phyloP scores from a whole-genome alignment of 192 early-diverging fungal genomes.

The Paraglomus occultum region DNA sequence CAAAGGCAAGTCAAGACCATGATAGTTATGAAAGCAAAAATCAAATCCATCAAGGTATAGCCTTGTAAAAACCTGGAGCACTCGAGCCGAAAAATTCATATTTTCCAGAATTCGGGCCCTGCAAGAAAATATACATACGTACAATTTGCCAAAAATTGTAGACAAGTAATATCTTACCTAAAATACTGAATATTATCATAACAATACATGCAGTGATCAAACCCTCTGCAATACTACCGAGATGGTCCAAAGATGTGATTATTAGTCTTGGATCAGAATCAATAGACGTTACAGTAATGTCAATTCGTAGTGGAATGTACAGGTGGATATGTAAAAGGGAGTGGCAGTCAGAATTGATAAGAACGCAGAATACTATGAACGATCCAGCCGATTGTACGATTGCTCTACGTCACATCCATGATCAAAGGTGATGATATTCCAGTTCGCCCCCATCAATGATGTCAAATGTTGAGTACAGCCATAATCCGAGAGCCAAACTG shows the following conservation, averaged over 20 bases:
- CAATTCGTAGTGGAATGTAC: constrained; percentile 80
- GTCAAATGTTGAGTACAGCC: constrained; percentile 87
- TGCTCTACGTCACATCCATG: constrained; percentile 77
- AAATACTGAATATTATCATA: constrained; percentile 71
- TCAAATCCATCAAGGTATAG: constrained; percentile 39
- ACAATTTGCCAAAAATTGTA: neutral
- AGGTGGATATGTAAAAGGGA: constrained; percentile 81
- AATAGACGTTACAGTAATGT: constrained; percentile 78
- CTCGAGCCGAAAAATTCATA: neutral
- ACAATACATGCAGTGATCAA: constrained; percentile 64
- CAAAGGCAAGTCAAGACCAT: constrained; percentile 53
- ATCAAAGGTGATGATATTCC: constrained; percentile 75
- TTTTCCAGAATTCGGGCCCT: constrained; percentile 41
- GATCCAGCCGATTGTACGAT: constrained; percentile 75
- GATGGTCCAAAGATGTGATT: constrained; percentile 81
- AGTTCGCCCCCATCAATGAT: constrained; percentile 81
- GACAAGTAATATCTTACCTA: constrained; percentile 1
- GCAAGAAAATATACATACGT: neutral
- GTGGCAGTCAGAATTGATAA: constrained; percentile 65
- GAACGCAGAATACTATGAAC: constrained; percentile 58
- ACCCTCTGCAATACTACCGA: too few relatives aligned
- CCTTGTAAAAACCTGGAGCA: constrained; percentile 33
- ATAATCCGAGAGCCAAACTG: constrained; percentile 73
- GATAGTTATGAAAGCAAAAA: constrained; percentile 43
- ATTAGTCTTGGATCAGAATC: constrained; percentile 87